Evolutionary conservation across 352 stramenopile genomes (phyloP), one percentile per base, ranked within the genome.

Genomic region (Elongisporangium senticosum): DNA sequence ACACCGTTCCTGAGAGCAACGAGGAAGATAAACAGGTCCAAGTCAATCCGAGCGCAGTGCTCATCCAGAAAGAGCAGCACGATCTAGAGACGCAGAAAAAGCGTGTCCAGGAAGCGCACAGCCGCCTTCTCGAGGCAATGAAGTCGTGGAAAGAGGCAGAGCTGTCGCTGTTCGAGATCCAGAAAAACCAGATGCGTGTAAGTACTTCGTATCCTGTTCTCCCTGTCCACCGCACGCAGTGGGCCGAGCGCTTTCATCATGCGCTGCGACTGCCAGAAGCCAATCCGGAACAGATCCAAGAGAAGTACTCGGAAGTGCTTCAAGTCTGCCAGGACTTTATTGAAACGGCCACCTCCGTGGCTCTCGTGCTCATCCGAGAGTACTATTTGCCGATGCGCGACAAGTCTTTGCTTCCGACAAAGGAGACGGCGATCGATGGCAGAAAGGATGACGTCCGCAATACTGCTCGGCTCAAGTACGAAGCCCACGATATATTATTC

Each of bases 301-400:
- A 66, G 7, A 96, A 96, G 51, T 97, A 96, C 65, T 82, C 75
- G 2, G 85, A 97, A 60, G 66, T 97, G 3, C 55, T 84, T 49
- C 81, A 88, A 33, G 74, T 97, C 17, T 96, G 83, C 48, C 78
- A 96, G 37, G 90, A 97, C 62, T 98, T 98, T 55, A 59, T 97
- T 2, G 76, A 90, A 33, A 87, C 76, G 6, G 83, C 85, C 10
- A 79, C 55, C 15, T 65, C 86, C 0, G 72, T 92, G 10, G 89
- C 88, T 0, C 58, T 80, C 13, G 83, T 92, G 2, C 68, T 98
- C 8, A 71, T 97, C 10, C 75, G 91, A 6, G 92, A 98, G 57
- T 66, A 81, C 22, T 78, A 82, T 39, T 62, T 97, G 17, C 80
- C 87, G 1, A n/a, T 83, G 19, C 74, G 69, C 59, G 68, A 83